Evolutionary conservation across 768 basidiomycete genomes (phyloP), one percentile per base, ranked within the genome.

Genomic region (Lactarius tabidus): DNA sequence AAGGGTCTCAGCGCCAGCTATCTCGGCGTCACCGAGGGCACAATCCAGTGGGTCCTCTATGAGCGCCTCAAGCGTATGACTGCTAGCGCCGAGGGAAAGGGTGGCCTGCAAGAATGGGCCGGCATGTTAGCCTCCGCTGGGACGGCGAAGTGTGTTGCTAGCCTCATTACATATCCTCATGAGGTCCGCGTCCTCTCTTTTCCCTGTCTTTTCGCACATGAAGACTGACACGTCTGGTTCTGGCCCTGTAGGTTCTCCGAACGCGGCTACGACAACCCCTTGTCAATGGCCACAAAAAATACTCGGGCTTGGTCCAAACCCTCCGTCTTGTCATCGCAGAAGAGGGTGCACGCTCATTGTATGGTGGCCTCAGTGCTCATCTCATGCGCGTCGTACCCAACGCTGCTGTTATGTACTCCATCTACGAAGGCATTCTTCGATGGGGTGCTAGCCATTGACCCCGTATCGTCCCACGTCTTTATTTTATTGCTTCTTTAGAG

Each of bases 321-420:
- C 77, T 98, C 39, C 84, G 82, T 26, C 82, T 95, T 6, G 86
- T 99, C 65, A 82, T 96, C 45, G 85, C 84, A 4, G 97, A 99
- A 74, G 97, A 99, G 74, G 97, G 95, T 29, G 85, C 85, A 2
- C 81, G 86, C 48, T 86, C 90, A 5, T 74, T 98, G 23, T 98
- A 99, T 71, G 90, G 93, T 38, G 97, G 97, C 12, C 83, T 99
- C 62, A 90, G 88, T 60, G 95, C 97, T 0, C 97, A 98, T 74
- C 81, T 99, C 63, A 89, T 99, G 85, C 88, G 97, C 57, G 95
- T 98, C 63, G 92, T 99, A 4, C 96, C 96, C 8, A 99, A 99
- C 70, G 96, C 96, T 0, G 91, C 90, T 1, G 92, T 95, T 69
- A 98, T 98, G 96, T 99, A 89, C 78, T 87, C 87, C 66, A 94